These are phyloP conservation scores for Collybiopsis confluens DNA, from an alignment of 768 basidiomycete species.

Conservation along the genomic window DNA sequence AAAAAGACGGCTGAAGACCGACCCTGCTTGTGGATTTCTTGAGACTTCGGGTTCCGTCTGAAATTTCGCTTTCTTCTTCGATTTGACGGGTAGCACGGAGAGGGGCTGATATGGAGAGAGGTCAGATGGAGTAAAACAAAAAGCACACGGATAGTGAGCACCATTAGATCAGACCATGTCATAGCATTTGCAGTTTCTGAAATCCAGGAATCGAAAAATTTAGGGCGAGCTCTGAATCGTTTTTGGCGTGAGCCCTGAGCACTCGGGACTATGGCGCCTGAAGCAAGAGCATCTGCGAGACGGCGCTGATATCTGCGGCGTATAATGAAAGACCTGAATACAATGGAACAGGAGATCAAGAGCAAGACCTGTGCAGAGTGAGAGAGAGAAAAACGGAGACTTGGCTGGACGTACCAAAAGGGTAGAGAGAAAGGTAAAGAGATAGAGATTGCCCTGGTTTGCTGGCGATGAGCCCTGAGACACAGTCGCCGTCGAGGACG, in stretches of 20 bases:
- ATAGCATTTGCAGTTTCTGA: slow-evolving; percentile 24
- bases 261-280: slow-evolving; percentile 41
- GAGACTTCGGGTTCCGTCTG: not conserved
- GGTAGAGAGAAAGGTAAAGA: slow-evolving; percentile 21
- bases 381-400: slow-evolving; percentile 20
- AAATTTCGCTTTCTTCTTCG: not conserved
- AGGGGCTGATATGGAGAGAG: slow-evolving; percentile 12
- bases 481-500: slow-evolving; percentile 7
- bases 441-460: slow-evolving; percentile 38
- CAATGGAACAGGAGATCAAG: slow-evolving; percentile 57
- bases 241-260: slow-evolving; percentile 34
- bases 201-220: slow-evolving; percentile 44
- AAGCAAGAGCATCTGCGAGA: slow-evolving; percentile 48
- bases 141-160: slow-evolving; percentile 13
- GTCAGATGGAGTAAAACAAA: slow-evolving; percentile 4
- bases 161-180: slow-evolving; percentile 48
- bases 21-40: not conserved
- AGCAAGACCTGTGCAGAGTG: slow-evolving; percentile 68
- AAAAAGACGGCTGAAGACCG: not conserved
- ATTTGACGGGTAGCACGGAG: slow-evolving; percentile 28
- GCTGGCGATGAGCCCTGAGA: slow-evolving; percentile 4
- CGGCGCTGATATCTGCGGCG: slow-evolving; percentile 54
- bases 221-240: slow-evolving; percentile 45
- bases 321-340: slow-evolving; percentile 58
- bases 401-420: not conserved